A percentile compares a stretch with the other conserved stretches of the same genome.
These are phyloP conservation scores for Cryphonectria naterciae DNA, from an alignment of 2,329 filamentous ascomycete genomes.

Conservation along the genomic window DNA sequence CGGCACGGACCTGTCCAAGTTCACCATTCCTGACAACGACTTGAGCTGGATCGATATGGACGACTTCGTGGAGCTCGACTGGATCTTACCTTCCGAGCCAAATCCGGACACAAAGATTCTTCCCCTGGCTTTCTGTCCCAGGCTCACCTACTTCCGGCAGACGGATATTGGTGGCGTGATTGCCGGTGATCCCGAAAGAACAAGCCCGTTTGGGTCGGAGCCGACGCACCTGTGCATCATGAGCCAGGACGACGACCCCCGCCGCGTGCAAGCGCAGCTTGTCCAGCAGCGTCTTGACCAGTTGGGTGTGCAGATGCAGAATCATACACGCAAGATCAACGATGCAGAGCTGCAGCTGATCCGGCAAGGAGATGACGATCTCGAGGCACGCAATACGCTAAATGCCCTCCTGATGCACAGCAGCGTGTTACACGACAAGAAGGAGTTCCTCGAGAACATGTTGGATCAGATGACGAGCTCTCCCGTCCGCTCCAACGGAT, in stretches of 20 bases:
- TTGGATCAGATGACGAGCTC: slow-evolving; percentile 51
- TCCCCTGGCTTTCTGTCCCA: slow-evolving; percentile 88
- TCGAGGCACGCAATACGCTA: slow-evolving; percentile 59
- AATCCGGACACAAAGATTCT: slow-evolving; percentile 94
- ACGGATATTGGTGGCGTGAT: slow-evolving; percentile 87
- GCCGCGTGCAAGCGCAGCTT: slow-evolving; percentile 83
- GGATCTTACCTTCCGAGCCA: slow-evolving; percentile 87
- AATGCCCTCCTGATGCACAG: slow-evolving; percentile 63
- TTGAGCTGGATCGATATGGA: slow-evolving; percentile 99
- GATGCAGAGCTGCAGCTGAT: slow-evolving; percentile 73
- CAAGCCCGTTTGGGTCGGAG: slow-evolving; percentile 90
- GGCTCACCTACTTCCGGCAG: slow-evolving; percentile 95
- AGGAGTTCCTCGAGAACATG: slow-evolving; percentile 62
- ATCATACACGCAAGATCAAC: slow-evolving; percentile 72
- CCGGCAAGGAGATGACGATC: slow-evolving; percentile 54
- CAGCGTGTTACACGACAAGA: slow-evolving; percentile 60
- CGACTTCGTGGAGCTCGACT: slow-evolving; percentile 97
- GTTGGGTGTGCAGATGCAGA: slow-evolving; percentile 75
- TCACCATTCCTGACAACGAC: slow-evolving; percentile 94
- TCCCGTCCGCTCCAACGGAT: slow-evolving; percentile 33
- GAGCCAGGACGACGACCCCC: slow-evolving; percentile 86
- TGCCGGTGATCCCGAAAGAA: slow-evolving; percentile 77
- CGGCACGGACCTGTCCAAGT: slow-evolving; percentile 77
- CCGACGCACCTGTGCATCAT: slow-evolving; percentile 95
- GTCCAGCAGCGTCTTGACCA: slow-evolving; percentile 80